These are phyloP conservation scores for Metarhizium rileyi DNA, from an alignment of 2,329 filamentous ascomycete genomes.

Conservation along the genomic window DNA sequence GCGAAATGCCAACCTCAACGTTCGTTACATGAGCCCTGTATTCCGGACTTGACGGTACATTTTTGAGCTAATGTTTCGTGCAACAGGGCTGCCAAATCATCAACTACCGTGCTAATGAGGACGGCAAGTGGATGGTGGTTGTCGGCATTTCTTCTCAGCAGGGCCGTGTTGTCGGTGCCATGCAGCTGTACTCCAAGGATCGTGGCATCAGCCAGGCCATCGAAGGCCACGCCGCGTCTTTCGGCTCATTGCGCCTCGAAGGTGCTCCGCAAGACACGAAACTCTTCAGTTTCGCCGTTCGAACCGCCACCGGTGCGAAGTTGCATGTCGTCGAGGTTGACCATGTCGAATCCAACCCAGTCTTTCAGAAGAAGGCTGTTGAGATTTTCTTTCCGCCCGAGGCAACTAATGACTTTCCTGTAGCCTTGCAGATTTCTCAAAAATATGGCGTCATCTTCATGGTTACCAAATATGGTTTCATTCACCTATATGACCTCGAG, in stretches of 20 bases:
- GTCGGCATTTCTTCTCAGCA: constrained; percentile 92
- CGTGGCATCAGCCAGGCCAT: constrained; percentile 96
- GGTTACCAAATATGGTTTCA: constrained; percentile 98
- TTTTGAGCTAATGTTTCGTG: constrained; percentile 4
- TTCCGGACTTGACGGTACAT: neutral
- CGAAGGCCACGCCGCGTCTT: constrained; percentile 92
- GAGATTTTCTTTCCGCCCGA: constrained; percentile 97
- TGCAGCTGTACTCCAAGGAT: constrained; percentile 96
- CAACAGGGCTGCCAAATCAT: constrained; percentile 90
- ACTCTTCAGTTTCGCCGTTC: constrained; percentile 92
- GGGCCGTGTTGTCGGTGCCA: constrained; percentile 86
- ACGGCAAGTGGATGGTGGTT: constrained; percentile 97
- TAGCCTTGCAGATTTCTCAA: constrained; percentile 92
- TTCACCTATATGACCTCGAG: constrained; percentile 96
- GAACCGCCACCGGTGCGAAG: constrained; percentile 82
- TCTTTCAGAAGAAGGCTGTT: constrained; percentile 90
- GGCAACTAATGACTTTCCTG: constrained; percentile 93
- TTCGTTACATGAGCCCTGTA: constrained; percentile 34
- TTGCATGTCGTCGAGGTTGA: constrained; percentile 97
- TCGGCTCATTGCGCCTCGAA: constrained; percentile 81
- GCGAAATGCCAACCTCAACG: constrained; percentile 78
- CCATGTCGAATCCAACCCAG: constrained; percentile 78
- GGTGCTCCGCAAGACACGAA: constrained; percentile 86
- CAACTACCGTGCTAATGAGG: constrained; percentile 93
- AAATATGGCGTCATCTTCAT: constrained; percentile 97